Base-by-base conservation (phyloP, 2,329 filamentous ascomycete genomes). In the Nemania sp. region DNA sequence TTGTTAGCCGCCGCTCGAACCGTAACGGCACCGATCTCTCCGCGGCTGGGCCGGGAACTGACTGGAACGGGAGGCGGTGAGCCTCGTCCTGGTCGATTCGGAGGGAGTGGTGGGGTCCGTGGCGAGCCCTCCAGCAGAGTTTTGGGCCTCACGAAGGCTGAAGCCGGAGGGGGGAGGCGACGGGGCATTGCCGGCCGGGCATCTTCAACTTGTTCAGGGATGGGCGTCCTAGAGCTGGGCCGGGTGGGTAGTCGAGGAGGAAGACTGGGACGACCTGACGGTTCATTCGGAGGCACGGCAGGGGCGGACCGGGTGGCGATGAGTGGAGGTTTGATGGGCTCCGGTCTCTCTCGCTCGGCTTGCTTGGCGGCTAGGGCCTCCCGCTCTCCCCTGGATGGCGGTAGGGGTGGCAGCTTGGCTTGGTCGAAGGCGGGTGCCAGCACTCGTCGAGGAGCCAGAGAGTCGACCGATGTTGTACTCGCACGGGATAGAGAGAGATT, bases 341-440 rank as follows among this genome's bases (percentile, higher is more conserved):
- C 66, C 3, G 65, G 60, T 12, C 62, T 68, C 66, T 67, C 74
- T 70, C 56, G 73, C 25, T 73, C 68, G 35, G 74, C 72, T 57
- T 76, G 74, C 47, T 71, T 75, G 6, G 76, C 68, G 15, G 68
- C 75, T 61, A 77, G 76, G 2, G 80, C 79, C 60, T 88, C 85
- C 1, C 77, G 74, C 59, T 87, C 85, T 43, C 81, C 78, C 63
- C 77, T 79, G 1, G 81, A 79, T 0, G 84, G 85, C 0, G 85
- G 86, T 37, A 88, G 72, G 11, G 81, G 79, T 0, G 85, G 86
- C 11, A 88, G 75, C 51, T 80, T 83, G n/a, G 83, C 77, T 35
- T 82, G 78, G 54, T 85, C 84, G 49, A 84, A 78, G 0, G 80
- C 72, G 1, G 86, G 85, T 2, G 86, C 84, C 20, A 88, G 71